A percentile compares a stretch with the other conserved stretches of the same genome.
These are phyloP conservation scores for Dipodascopsis tothii DNA, from an alignment of 805 yeast species.

Conservation along the genomic window DNA sequence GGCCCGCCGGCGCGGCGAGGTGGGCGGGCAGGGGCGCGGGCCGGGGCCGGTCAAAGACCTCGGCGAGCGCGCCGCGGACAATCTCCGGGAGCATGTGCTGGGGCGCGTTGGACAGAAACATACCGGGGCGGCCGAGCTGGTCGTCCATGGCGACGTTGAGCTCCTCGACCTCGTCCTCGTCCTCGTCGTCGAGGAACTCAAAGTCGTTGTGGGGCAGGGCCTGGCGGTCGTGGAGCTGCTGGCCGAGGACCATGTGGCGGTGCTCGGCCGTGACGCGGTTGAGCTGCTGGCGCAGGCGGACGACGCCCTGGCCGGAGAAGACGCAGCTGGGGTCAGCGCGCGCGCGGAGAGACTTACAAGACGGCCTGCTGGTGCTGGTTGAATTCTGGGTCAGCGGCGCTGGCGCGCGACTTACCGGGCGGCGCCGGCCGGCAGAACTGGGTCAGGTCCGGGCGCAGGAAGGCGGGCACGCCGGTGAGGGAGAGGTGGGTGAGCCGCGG, in stretches of 20 bases:
- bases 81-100: background rate
- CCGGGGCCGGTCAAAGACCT: background rate
- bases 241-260: slow-evolving; percentile 3
- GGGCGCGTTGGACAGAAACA: background rate
- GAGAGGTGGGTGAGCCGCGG: slow-evolving; percentile 85
- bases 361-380: slow-evolving; percentile 74
- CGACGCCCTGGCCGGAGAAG: slow-evolving; percentile 84
- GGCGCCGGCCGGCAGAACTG: slow-evolving; percentile 89
- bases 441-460: slow-evolving; percentile 76
- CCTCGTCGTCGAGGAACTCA: background rate
- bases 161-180: slow-evolving; percentile 1
- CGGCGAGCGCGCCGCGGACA: background rate
- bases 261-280: slow-evolving; percentile 28
- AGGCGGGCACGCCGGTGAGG: slow-evolving; percentile 85
- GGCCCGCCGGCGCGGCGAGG: background rate
- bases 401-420: slow-evolving; percentile 28
- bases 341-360: slow-evolving; percentile 33
- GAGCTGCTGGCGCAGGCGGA: slow-evolving; percentile 62
- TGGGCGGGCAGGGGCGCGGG: no score
- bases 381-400: slow-evolving; percentile 44
- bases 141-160: slow-evolving; percentile 1
- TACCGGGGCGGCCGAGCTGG: background rate
- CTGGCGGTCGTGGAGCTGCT: slow-evolving; percentile 5
- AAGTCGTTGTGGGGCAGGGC: background rate
- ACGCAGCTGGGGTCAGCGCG: slow-evolving; percentile 47